These are phyloP conservation scores for Thielaviopsis cerberus DNA, from an alignment of 2,329 filamentous ascomycete genomes.

Conservation along the genomic window DNA sequence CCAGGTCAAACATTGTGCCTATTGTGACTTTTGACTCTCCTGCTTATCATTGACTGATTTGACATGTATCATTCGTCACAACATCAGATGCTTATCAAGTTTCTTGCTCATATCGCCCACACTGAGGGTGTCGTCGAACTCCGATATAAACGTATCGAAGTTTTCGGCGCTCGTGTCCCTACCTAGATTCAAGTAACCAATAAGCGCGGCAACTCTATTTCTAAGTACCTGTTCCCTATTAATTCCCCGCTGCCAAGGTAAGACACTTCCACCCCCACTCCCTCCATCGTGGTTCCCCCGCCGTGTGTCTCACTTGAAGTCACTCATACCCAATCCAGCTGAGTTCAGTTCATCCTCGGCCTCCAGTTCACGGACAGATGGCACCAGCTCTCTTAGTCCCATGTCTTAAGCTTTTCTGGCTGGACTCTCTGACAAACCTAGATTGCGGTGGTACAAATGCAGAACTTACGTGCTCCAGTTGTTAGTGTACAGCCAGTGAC, in stretches of 20 bases:
- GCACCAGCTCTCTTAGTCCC: not conserved
- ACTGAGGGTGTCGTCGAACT: not conserved
- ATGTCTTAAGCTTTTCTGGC: not conserved
- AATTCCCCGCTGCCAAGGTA: not conserved
- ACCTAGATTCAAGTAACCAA: not conserved
- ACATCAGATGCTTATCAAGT: not conserved
- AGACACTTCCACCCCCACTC: not conserved
- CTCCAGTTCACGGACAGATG: not conserved
- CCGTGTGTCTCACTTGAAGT: not conserved
- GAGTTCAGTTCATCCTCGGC: not conserved
- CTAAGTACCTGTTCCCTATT: not conserved
- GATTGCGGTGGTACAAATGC: not conserved
- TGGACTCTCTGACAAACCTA: not conserved
- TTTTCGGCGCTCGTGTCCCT: not conserved
- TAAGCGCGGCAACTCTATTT: not conserved
- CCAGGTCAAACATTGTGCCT: not conserved
- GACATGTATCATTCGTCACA: not conserved
- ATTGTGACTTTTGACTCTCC: not conserved
- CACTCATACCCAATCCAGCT: not conserved
- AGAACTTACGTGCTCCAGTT: not conserved
- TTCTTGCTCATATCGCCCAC: not conserved
- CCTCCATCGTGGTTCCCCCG: not conserved
- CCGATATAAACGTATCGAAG: not conserved
- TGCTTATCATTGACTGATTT: not conserved
- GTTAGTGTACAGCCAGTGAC: not conserved